A percentile compares a stretch with the other conserved stretches of the same genome.
Evolutionary conservation across 176 grass and related monocot genomes (phyloP).

Genomic region (Ensete glaucum): DNA sequence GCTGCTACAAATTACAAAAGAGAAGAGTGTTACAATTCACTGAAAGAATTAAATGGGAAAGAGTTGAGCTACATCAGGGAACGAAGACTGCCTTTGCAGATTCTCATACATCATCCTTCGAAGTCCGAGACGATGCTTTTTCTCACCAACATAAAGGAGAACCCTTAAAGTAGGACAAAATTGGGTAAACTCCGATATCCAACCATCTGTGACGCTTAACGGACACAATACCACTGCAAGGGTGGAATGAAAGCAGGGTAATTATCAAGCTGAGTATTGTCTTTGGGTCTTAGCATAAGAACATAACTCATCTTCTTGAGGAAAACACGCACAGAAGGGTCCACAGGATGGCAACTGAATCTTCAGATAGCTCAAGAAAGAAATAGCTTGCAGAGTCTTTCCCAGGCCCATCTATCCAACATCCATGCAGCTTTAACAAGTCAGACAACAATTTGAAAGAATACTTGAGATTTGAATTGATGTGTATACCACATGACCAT

Average conservation of each 20-base stretch:
- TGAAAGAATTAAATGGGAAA: neutral
- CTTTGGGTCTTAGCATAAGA: neutral
- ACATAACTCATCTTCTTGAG: neutral
- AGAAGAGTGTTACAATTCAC: neutral
- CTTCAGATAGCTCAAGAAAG: slow-evolving; percentile 74
- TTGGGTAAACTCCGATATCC: slow-evolving; percentile 73
- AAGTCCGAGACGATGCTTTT: slow-evolving; percentile 42
- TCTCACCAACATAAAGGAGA: slow-evolving; percentile 60
- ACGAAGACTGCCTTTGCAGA: slow-evolving; percentile 24
- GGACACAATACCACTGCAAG: slow-evolving; percentile 84
- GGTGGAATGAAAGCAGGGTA: neutral
- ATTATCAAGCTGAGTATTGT: neutral
- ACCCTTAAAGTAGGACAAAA: slow-evolving; percentile 62
- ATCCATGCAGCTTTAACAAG: neutral
- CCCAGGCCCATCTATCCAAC: slow-evolving; percentile 80
- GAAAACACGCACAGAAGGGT: slow-evolving; percentile 55
- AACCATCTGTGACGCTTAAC: slow-evolving; percentile 67
- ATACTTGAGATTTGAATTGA: neutral
- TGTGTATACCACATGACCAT: neutral
- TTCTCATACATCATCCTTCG: slow-evolving; percentile 44
- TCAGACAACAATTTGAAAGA: neutral
- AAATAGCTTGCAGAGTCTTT: slow-evolving; percentile 91
- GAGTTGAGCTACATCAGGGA: slow-evolving; percentile 9
- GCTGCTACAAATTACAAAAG: neutral
- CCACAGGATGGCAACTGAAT: slow-evolving; percentile 34